Percentiles rank a stretch among this genome's conserved stretches.
Conservation (phyloP, 208 protist genomes). For the Leishmania gerbilli region DNA sequence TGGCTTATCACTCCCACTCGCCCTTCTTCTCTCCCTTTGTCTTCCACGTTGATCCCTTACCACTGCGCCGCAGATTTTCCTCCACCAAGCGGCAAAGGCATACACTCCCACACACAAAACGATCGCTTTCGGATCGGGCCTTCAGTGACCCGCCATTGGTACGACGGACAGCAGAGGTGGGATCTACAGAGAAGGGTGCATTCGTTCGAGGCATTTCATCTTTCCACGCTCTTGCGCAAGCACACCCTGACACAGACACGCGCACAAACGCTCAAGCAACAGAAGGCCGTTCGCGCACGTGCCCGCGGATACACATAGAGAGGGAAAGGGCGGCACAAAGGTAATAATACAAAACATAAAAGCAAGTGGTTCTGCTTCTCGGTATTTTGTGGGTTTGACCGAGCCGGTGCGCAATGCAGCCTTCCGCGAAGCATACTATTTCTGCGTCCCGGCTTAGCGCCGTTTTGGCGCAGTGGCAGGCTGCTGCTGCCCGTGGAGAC, state of each 20-base stretch:
- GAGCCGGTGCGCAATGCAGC: constrained; percentile 5
- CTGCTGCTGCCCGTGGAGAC: constrained; percentile 22
- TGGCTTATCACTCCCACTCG: not conserved
- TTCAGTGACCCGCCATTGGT: not conserved
- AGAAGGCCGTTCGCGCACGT: not conserved
- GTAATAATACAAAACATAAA: not conserved
- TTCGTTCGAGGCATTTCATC: not conserved
- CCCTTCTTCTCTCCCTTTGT: not conserved
- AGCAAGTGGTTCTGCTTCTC: not conserved
- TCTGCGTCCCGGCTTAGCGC: constrained; percentile 43
- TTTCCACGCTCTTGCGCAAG: not conserved
- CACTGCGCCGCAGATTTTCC: not conserved
- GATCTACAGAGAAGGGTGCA: not conserved
- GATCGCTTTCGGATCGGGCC: not conserved
- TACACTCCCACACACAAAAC: not conserved
- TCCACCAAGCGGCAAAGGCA: not conserved
- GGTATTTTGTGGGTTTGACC: not conserved
- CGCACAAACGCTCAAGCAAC: not conserved
- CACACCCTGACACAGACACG: not conserved
- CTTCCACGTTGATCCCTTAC: too few species aligned
- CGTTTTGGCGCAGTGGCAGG: constrained; percentile 51
- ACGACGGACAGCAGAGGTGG: not conserved
- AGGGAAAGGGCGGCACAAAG: not conserved
- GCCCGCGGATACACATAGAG: not conserved
- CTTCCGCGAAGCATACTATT: constrained; percentile 29